phyloP scores from a whole-genome alignment of 768 basidiomycete species.

The Russula abietina region DNA sequence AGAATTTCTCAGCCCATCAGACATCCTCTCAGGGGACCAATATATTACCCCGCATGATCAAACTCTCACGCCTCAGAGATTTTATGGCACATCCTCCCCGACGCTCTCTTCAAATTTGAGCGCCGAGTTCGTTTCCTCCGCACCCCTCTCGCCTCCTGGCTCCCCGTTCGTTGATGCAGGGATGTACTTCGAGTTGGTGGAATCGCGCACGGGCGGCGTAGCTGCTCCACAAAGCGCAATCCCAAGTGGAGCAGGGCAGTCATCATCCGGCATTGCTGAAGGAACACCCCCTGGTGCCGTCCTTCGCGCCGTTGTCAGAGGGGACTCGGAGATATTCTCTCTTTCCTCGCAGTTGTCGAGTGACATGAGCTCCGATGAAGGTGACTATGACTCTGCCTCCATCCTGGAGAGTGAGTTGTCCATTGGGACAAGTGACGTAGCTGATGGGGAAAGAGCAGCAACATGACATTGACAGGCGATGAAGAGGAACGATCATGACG shows the following conservation, averaged over 20 bases:
- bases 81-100: conserved; percentile 3
- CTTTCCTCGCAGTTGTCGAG: conserved; percentile 18
- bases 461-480: background rate
- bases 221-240: conserved; percentile 4
- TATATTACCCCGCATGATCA: conserved; percentile 1
- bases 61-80: background rate
- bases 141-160: conserved; percentile 17
- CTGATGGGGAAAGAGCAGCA: conserved; percentile 1
- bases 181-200: background rate
- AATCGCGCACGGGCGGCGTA: background rate
- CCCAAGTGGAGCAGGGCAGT: background rate
- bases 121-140: conserved; percentile 13
- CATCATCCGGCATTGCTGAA: background rate
- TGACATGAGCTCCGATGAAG: conserved; percentile 19
- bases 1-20: conserved; percentile 9
- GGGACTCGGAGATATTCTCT: conserved; percentile 21
- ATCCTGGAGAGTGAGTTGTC: conserved; percentile 17
- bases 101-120: conserved; percentile 14
- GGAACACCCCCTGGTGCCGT: background rate
- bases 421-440: conserved; percentile 17
- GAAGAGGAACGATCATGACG: background rate
- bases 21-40: conserved; percentile 1
- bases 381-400: conserved; percentile 17
- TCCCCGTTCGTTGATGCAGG: conserved; percentile 13
- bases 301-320: background rate